These are phyloP conservation scores for Mucor velutinosus DNA, from an alignment of 371 early-diverging fungal species.

Conservation along the genomic window DNA sequence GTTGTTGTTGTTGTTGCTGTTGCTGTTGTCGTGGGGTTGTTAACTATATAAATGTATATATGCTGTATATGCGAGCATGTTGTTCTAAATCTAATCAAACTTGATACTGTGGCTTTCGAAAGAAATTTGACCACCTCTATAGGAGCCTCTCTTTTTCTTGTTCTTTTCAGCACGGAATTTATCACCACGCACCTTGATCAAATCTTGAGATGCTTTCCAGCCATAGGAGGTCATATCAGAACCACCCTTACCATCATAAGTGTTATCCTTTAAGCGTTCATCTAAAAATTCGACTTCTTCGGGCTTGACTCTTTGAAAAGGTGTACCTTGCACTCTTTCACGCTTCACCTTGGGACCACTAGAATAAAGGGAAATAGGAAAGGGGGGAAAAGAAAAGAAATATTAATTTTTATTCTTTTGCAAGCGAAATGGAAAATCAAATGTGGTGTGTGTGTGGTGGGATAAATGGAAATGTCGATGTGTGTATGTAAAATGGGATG, in stretches of 20 bases:
- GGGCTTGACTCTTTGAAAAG: conserved; percentile 81
- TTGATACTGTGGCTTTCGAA: conserved; percentile 88
- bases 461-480: background rate
- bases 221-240: conserved; percentile 80
- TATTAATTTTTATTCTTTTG: conserved; percentile 10
- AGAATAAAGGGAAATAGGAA: background rate
- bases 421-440: background rate
- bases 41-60: too few relatives aligned
- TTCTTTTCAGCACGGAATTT: conserved; percentile 95
- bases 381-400: background rate
- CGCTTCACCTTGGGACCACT: conserved; percentile 23
- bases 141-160: conserved; percentile 97
- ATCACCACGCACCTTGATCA: conserved; percentile 91
- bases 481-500: background rate
- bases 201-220: conserved; percentile 89
- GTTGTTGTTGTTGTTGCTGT: background rate
- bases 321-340: conserved; percentile 52
- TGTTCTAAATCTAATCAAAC: conserved; percentile 54
- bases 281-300: conserved; percentile 83
- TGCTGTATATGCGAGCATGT: background rate
- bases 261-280: conserved; percentile 84
- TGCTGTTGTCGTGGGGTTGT: too few relatives aligned
- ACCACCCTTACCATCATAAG: conserved; percentile 71
- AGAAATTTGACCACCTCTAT: conserved; percentile 92
- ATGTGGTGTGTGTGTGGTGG: background rate